These are phyloP conservation scores for Pichia sp. DNA, from an alignment of 1,139 yeast genomes.

Conservation along the genomic window DNA sequence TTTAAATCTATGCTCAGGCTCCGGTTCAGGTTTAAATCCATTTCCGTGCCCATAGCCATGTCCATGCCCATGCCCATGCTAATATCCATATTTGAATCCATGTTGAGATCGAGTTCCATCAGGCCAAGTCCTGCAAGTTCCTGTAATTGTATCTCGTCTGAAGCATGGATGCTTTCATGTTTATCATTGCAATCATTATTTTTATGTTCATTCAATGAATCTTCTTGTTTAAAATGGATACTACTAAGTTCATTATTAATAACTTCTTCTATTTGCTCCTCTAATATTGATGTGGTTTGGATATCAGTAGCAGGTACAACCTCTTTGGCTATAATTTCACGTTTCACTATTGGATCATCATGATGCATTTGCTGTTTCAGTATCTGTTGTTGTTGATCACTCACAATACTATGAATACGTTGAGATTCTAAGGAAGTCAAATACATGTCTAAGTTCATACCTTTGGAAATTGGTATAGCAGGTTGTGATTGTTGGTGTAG, in stretches of 20 bases:
- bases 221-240: too few relatives aligned
- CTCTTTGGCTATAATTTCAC: not conserved
- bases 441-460: conserved; percentile 1
- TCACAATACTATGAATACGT: not conserved
- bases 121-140: not conserved
- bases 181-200: too few relatives aligned
- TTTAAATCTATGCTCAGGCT: not conserved
- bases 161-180: too few relatives aligned
- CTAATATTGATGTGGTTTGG: too few relatives aligned
- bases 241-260: too few relatives aligned
- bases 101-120: not conserved
- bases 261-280: not conserved
- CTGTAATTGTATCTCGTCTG: not conserved
- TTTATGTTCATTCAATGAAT: too few relatives aligned
- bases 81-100: not conserved
- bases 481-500: not conserved
- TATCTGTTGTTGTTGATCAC: conserved; percentile 2
- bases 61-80: not conserved
- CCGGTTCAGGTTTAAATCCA: not conserved
- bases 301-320: too few relatives aligned
- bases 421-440: not conserved
- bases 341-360: conserved; percentile 3
- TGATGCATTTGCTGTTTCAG: conserved; percentile 8
- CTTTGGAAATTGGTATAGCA: not conserved
- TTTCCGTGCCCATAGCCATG: not conserved